Base-by-base conservation (phyloP, 139 green algal genomes). In the Pseudopediastrum boryanum region DNA sequence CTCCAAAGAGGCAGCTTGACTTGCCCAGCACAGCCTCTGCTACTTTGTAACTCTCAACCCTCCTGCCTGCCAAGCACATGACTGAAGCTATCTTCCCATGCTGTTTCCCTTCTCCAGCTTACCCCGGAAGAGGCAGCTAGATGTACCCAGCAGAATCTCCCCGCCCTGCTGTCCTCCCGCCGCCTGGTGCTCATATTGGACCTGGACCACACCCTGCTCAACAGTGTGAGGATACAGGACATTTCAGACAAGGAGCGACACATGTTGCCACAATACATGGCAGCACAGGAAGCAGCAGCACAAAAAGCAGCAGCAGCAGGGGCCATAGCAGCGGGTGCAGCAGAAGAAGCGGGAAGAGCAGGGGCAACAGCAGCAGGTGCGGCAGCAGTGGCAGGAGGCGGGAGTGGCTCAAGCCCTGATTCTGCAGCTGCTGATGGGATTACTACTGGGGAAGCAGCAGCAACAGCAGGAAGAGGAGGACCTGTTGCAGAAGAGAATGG, bases 161-260 rank as follows among this genome's bases (percentile, higher is more conserved):
- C n/a, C n/a, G n/a, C n/a, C n/a, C 71, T 94, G 69, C 71, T 88
- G 27, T 43, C 82, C 2, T n/a, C 42, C 35, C 67, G 77, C 52
- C 75, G 83, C 21, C 81, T 94, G 54, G 71, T 91, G 59, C 89
- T 99, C 8, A 87, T 98, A 13, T 85, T 99, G 56, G 95, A 99
- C 79, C 86, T 99, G 69, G 95, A 99, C 79, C 95, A 98, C 89
- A 99, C 95, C 3, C 86, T 99, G 77, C 87, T 99, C 51, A 96
- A 97, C 82, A 95, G 86, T 42, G 87, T 86, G 19, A 66, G 82
- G 43, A 74, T 86, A 19, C 33, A 10, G 5, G 73, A 85, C 36
- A 43, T 89, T 33, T 31, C 43, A 23, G 83, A 84, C 33, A n/a
- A n/a, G n/a, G n/a, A n/a, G n/a, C n/a, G n/a, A n/a, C n/a, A n/a